Percentiles rank a stretch among this genome's conserved stretches.
phyloP scores from a whole-genome alignment of 345 rosid genomes.

The Geranium rotundifolium region DNA sequence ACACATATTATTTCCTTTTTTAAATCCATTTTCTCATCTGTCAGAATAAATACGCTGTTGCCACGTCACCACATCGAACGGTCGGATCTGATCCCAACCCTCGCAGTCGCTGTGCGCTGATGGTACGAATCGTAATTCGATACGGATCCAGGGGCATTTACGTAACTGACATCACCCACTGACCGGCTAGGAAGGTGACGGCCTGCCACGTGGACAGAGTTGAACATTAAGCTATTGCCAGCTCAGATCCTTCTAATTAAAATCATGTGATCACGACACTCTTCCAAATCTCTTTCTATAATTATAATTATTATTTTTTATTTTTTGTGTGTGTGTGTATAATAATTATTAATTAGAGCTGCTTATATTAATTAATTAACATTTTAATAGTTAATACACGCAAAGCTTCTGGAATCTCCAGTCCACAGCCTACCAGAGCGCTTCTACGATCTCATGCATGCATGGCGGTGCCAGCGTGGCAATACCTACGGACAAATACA shows the following conservation, averaged over 20 bases:
- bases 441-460: no score
- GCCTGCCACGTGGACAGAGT: neutral
- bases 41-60: constrained; percentile 13
- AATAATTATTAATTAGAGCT: no score
- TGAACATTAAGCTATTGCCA: neutral
- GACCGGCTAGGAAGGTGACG: neutral
- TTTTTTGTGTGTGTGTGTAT: no score
- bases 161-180: neutral
- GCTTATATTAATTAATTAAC: no score
- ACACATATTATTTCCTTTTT: no score
- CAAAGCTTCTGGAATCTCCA: no score
- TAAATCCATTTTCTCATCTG: neutral
- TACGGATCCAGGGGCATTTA: neutral
- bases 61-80: neutral
- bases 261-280: neutral
- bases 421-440: no score
- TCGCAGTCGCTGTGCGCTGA: no score
- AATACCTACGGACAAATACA: no score
- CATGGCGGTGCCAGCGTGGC: no score
- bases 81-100: neutral
- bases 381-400: no score
- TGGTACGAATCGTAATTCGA: neutral
- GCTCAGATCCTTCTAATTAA: neutral
- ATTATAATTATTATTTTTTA: no score
- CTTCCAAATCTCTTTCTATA: neutral